phyloP scores from a whole-genome alignment of 148 eudicot genomes.

The Fagopyrum esculentum region DNA sequence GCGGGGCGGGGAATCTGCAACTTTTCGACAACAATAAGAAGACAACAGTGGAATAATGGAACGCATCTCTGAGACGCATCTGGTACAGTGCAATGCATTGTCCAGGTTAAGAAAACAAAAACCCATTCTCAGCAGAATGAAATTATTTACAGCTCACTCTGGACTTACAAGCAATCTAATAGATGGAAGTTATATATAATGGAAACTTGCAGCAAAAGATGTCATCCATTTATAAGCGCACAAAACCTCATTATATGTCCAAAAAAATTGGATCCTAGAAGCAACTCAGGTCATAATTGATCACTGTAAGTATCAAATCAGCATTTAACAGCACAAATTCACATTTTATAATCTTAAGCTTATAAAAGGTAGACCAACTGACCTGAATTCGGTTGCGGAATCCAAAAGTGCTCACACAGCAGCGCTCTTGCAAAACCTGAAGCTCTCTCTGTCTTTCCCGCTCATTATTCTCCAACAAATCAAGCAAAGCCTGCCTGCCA shows the following conservation, averaged over 20 bases:
- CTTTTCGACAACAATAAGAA: not conserved
- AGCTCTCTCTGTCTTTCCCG: slow-evolving; percentile 60
- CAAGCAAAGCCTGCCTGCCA: slow-evolving; percentile 88
- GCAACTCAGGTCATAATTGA: not conserved
- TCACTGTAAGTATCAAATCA: not conserved
- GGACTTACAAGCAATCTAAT: not conserved
- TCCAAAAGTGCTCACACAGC: slow-evolving; percentile 62
- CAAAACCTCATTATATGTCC: not conserved
- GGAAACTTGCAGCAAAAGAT: not conserved
- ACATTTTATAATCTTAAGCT: not conserved
- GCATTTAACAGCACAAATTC: not conserved
- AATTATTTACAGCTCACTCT: not conserved
- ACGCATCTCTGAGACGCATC: not conserved
- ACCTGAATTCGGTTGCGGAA: slow-evolving; percentile 92
- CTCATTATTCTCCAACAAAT: slow-evolving; percentile 58
- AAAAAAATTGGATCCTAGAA: not conserved
- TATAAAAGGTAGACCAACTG: not conserved
- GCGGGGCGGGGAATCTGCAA: not conserved
- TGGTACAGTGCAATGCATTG: too few relatives aligned
- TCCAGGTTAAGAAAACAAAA: too few relatives aligned
- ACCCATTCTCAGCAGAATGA: not conserved
- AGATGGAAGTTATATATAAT: not conserved
- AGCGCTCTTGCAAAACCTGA: slow-evolving; percentile 37
- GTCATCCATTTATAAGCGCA: not conserved
- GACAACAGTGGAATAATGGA: not conserved